Percentiles rank a stretch among this genome's conserved stretches.
These are phyloP conservation scores for Plasmopara halstedii DNA, from an alignment of 352 stramenopile species.

Conservation along the genomic window DNA sequence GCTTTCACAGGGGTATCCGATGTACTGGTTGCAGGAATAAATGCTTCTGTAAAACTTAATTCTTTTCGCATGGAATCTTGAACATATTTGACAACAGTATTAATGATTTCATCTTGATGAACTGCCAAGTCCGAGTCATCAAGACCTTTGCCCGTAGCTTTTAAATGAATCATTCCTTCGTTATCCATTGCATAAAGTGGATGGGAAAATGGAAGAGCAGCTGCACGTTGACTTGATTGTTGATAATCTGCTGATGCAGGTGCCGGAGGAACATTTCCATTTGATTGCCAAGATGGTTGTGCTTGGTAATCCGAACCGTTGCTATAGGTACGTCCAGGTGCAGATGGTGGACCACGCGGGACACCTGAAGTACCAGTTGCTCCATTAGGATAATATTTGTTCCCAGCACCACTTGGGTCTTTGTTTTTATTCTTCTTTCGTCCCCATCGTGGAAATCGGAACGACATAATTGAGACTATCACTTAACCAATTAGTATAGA, in stretches of 20 bases:
- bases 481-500: slow-evolving; percentile 2
- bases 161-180: slow-evolving; percentile 80
- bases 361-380: slow-evolving; percentile 3
- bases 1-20: slow-evolving; percentile 51
- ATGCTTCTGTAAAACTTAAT: slow-evolving; percentile 72
- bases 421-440: slow-evolving; percentile 69
- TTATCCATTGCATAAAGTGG: slow-evolving; percentile 80
- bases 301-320: slow-evolving; percentile 26
- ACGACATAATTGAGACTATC: slow-evolving; percentile 39
- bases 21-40: slow-evolving; percentile 53
- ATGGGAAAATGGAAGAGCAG: slow-evolving; percentile 56
- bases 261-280: slow-evolving; percentile 14
- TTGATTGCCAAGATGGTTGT: slow-evolving; percentile 24
- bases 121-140: slow-evolving; percentile 79
- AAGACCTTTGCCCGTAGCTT: slow-evolving; percentile 73
- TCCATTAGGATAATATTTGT: slow-evolving; percentile 37
- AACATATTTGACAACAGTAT: slow-evolving; percentile 78
- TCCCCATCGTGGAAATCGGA: slow-evolving; percentile 61
- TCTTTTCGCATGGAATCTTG: slow-evolving; percentile 80
- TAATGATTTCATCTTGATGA: slow-evolving; percentile 87
- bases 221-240: slow-evolving; percentile 14
- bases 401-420: slow-evolving; percentile 12
- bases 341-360: slow-evolving; percentile 31
- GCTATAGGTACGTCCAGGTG: slow-evolving; percentile 39
- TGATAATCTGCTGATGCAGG: slow-evolving; percentile 10